Evolutionary conservation across 768 basidiomycete genomes (phyloP), one percentile per base, ranked within the genome.

Genomic region (Trametes coccinea): DNA sequence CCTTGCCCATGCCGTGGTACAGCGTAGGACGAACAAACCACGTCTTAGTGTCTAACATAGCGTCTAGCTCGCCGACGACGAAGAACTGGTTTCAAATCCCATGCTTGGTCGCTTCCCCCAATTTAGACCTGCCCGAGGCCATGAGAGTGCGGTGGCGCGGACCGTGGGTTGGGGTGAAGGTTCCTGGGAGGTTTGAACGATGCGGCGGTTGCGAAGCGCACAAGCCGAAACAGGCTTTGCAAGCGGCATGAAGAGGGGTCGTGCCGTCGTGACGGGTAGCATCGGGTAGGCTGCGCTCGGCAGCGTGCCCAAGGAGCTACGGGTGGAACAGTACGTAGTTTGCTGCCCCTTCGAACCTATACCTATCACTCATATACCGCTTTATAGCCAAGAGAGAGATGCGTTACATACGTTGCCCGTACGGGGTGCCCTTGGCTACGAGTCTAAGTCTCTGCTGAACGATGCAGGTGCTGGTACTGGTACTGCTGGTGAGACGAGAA

Each of bases 111-210:
- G 5, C 1, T 37, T 5, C 11, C 6, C 14, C 49, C 9, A 16
- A 6, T 10, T 4, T 37, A 5, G 22, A 10, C 27, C 27, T 4
- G 49, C 40, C 47, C 47, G 47, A 50, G 29, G 9, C 47, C 48
- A 50, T 58, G 56, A 50, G 56, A 50, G 33, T 7, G 34, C 47
- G 16, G 56, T 58, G 56, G 39, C 14, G 48, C 56, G 14, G 16
- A 49, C 39, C 56, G 56, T 58, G 56, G 56, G 48, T 11, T 31
- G 6, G 48, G 14, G 11, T 17, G 7, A 31, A 31, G 39, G 16
- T 31, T 1, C 56, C 56, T 43, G 48, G 30, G 56, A 56, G 34
- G 34, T 37, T 37, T 37, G 34, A 17, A 14, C 8, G 31, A 3
- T 47, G 44, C 39, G 31, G 46, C 22, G 27, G 45, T 13, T 11